Base-by-base conservation (phyloP, 768 basidiomycete species). In the Boletellus ananiceps region DNA sequence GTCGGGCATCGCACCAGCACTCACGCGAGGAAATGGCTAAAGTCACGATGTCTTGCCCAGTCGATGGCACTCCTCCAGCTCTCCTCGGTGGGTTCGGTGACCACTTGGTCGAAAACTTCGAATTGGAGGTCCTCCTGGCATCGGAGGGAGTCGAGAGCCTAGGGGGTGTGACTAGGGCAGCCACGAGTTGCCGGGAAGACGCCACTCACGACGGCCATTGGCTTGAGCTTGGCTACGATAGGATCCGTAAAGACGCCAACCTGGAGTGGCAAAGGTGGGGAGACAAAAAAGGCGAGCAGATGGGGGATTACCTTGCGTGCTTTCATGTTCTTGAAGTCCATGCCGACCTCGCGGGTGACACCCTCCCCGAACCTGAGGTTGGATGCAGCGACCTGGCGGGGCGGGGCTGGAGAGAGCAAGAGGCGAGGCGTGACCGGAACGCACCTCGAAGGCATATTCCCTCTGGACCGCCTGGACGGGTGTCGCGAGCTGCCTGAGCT, bases 221-320 rank as follows among this genome's bases (percentile, higher is more conserved):
- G 88, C 44, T 72, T 78, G 45, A 97, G 75, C 56, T 86, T 83
- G 38, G 82, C 84, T 19, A 98, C 78, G 48, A 85, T 88, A 12
- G 84, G 81, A 61, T 98, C 95, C 4, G 95, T 97, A 65, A 94
- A 95, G 18, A 98, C 88, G 15, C 81, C 95, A 55, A 98, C 89
- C 85, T 96, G 62, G 4, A n/a, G 37, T n/a, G 21, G 25, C 9
- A 49, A 51, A 31, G 27, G 57, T 46, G 51, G 19, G 40, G 31
- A 51, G 43, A 47, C 31, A 27, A 36, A 34, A 42, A 29, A 38
- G 54, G 41, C 8, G 29, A 36, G 39, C 14, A 18, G n/a, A n/a
- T 6, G 32, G 16, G 52, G 33, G 25, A 9, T 6, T 45, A 86
- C 90, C 78, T 90, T 92, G 58, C 81, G 79, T 7, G 93, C 91